Evolutionary conservation across 2,329 filamentous ascomycete species (phyloP), one percentile per base, ranked within the genome.

Genomic region (Fusarium devonianum): DNA sequence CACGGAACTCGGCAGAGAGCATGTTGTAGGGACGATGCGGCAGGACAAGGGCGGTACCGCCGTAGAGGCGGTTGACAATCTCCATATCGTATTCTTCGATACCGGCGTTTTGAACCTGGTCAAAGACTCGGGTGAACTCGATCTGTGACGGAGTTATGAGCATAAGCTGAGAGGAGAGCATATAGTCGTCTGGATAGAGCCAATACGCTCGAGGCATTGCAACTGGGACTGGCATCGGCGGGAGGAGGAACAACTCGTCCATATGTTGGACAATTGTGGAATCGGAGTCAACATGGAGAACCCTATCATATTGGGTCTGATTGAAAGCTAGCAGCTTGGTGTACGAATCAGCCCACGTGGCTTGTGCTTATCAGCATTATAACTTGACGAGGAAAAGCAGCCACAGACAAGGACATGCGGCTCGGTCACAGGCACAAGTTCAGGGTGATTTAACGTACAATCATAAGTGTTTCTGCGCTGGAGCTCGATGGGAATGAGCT

Each of bases 191-290:
- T 0, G 80, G 80, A 5, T 81, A 75, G 2, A 84, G 73, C 87
- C 87, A 90, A 67, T 90, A 90, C 7, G 87, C 88, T 22, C 84
- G 81, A 2, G 87, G 85, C 80, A 90, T 86, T 3, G 86, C 86
- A 4, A 87, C 78, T 1, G 80, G 74, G 1, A 80, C 77, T 1
- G 73, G 67, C n/a, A n/a, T n/a, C n/a, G n/a, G n/a, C 0, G 87
- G 88, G 2, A 88, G 74, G 19, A 87, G 78, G 70, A 91, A 91
- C 0, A 90, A 76, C 44, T 90, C 86, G 59, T 91, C 88, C 76
- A 90, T 80, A 16, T 76, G 71, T 51, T 84, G 74, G 2, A 88
- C 74, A 3, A 90, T 70, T 1, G 81, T 79, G 17, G 82, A 76
- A 63, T 90, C 87, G 7, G 85, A 86, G 66, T 90, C 76, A 1